phyloP scores from a whole-genome alignment of 768 basidiomycete species.

The Flagelloscypha sp. region DNA sequence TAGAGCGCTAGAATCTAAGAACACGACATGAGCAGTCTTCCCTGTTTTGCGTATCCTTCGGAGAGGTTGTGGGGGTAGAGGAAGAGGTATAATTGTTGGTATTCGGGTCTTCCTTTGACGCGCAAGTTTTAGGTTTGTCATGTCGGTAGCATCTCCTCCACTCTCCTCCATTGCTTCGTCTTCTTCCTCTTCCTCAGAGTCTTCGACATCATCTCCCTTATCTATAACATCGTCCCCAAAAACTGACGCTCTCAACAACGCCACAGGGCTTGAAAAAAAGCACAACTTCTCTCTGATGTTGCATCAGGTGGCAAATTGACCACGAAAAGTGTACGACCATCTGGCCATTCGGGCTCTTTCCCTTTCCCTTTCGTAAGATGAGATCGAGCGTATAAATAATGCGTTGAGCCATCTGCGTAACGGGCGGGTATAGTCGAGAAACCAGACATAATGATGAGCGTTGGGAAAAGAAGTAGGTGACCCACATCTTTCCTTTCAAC shows the following conservation, averaged over 20 bases:
- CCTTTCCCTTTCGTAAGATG: conserved; percentile 44
- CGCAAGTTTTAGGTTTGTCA: conserved; percentile 30
- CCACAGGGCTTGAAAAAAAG: conserved; percentile 73
- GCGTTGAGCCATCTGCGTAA: conserved; percentile 38
- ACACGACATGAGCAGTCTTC: conserved; percentile 60
- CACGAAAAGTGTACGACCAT: conserved; percentile 75
- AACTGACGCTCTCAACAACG: conserved; percentile 63
- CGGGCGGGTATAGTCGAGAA: conserved; percentile 30
- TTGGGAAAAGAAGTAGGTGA: too few species aligned
- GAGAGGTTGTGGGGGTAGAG: conserved; percentile 46
- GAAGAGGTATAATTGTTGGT: conserved; percentile 57
- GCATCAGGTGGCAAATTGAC: conserved; percentile 87
- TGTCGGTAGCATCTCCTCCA: conserved; percentile 13
- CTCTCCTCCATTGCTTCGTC: conserved; percentile 26
- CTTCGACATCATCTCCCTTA: conserved; percentile 31
- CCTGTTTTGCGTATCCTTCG: conserved; percentile 58
- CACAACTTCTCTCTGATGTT: conserved; percentile 70
- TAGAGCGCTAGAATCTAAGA: conserved; percentile 65
- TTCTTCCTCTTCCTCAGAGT: conserved; percentile 25
- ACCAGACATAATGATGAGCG: conserved; percentile 21
- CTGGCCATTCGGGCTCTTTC: conserved; percentile 23
- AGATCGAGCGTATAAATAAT: conserved; percentile 70
- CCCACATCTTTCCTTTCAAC: conserved; percentile 7
- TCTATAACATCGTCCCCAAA: conserved; percentile 43
- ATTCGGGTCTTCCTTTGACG: conserved; percentile 22